Evolutionary conservation across 352 stramenopile genomes (phyloP), one percentile per base, ranked within the genome.

Genomic region (Globisporangium iwayamae): DNA sequence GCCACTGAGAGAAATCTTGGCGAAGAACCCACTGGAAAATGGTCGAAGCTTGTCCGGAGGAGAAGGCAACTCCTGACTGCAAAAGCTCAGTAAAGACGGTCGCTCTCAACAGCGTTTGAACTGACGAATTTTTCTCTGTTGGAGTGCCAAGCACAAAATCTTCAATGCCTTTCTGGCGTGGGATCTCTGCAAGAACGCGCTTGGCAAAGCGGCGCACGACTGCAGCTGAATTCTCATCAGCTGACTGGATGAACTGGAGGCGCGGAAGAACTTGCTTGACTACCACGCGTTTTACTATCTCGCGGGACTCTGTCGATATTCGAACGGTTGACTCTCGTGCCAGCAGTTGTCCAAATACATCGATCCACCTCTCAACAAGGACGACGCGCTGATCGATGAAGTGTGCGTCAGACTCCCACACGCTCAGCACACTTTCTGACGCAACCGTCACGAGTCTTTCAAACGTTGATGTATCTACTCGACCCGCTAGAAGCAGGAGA

Each of bases 1-100:
- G 22, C 63, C 63, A 69, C 47, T 51, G 39, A n/a, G 56, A 30
- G 56, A 69, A 69, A 43, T 69, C 63, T 57, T 69, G 63, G 3
- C 56, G 63, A 18, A 69, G 41, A 48, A 69, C 8, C 63, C 63
- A 69, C 45, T 69, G 63, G 9, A 47, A 46, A 20, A 69, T 38
- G 30, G 65, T 18, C 3, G 56, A 56, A 8, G 63, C 57, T 25
- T 62, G 57, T 25, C 36, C 58, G 9, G 63, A 20, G 5, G 43
- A 22, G 34, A 65, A 62, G 22, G 61, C 56, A 3, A 3, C 25
- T 36, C 51, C 50, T 6, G 50, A 56, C 13, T 45, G 56, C 57
- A 65, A 30, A 9, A 64, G 43, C 28, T 69, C 63, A 11, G 39
- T 56, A 18, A 69, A 53, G 32, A 69, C n/a, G 16, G 43, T 58